Evolutionary conservation across 2,329 filamentous ascomycete species (phyloP).

Genomic region (Epichloe sp.): DNA sequence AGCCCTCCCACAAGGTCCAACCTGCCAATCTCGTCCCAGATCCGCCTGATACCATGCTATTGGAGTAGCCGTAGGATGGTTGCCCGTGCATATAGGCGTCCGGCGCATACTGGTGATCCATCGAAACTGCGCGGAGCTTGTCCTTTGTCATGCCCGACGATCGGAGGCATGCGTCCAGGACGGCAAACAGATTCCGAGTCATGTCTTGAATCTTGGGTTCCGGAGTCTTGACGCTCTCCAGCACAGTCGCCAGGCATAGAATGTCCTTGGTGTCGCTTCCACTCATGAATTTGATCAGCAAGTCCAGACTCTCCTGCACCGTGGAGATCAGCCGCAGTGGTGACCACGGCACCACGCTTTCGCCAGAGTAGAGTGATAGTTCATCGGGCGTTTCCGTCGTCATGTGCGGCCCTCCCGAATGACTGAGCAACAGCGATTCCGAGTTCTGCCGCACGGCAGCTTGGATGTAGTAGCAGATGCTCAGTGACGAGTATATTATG

Average conservation of each 20-base stretch:
- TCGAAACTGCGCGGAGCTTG: conserved; percentile 4
- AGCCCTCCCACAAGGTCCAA: conserved; percentile 28
- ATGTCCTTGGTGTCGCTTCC: conserved; percentile 39
- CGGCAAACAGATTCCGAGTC: conserved; percentile 24
- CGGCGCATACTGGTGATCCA: conserved; percentile 1
- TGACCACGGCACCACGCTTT: conserved; percentile 29
- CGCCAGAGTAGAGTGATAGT: conserved; percentile 18
- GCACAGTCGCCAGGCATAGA: conserved; percentile 32
- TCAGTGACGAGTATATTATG: conserved; percentile 41
- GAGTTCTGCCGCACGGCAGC: conserved; percentile 16
- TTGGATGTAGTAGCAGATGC: conserved; percentile 41
- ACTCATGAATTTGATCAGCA: conserved; percentile 31
- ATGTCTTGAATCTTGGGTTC: conserved; percentile 31
- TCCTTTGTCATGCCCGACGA: conserved; percentile 31
- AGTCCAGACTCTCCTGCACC: conserved; percentile 34
- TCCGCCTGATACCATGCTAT: conserved; percentile 13
- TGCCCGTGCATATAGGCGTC: conserved; percentile 10
- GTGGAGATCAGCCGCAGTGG: conserved; percentile 26
- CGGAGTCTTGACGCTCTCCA: conserved; percentile 29
- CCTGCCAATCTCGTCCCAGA: conserved; percentile 18
- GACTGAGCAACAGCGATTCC: conserved; percentile 17
- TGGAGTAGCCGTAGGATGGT: conserved; percentile 18
- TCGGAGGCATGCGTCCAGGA: conserved; percentile 32
- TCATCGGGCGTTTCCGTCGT: conserved; percentile 7
- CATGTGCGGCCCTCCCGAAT: conserved; percentile 18